Evolutionary conservation across 2,329 filamentous ascomycete genomes (phyloP).

Genomic region (Aspergillus piperis): DNA sequence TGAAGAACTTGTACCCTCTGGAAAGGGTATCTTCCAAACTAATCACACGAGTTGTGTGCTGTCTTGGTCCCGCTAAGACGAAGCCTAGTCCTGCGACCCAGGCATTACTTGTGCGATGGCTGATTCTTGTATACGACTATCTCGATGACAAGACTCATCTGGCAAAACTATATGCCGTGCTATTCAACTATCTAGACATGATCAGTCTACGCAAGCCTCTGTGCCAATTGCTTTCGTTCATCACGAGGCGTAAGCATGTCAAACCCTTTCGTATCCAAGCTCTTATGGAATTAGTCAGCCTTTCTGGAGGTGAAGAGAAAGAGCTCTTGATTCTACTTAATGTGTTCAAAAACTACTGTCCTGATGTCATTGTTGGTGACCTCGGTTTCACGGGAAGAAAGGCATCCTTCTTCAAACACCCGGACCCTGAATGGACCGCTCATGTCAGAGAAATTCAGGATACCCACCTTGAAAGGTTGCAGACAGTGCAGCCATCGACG

Average conservation of each 20-base stretch:
- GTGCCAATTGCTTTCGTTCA: conserved; percentile 75
- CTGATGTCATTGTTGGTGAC: conserved; percentile 79
- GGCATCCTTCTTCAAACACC: conserved; percentile 57
- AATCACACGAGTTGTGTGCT: conserved; percentile 67
- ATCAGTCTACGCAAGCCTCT: conserved; percentile 69
- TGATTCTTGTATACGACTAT: conserved; percentile 73
- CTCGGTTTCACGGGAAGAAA: conserved; percentile 48
- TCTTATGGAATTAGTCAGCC: conserved; percentile 56
- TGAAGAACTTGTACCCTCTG: conserved; percentile 77
- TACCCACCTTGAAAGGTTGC: conserved; percentile 47
- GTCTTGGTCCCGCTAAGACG: conserved; percentile 73
- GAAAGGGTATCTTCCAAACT: conserved; percentile 61
- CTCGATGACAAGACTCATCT: conserved; percentile 65
- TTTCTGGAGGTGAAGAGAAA: conserved; percentile 66
- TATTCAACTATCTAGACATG: conserved; percentile 82
- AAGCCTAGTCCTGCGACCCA: conserved; percentile 75
- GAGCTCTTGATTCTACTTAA: conserved; percentile 72
- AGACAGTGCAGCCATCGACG: conserved; percentile 49
- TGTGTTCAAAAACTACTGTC: conserved; percentile 89
- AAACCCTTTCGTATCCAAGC: conserved; percentile 79
- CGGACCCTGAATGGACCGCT: conserved; percentile 73
- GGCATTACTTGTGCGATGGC: conserved; percentile 72
- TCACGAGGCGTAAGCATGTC: conserved; percentile 80
- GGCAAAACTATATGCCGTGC: conserved; percentile 69
- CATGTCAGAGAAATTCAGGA: conserved; percentile 69